Evolutionary conservation across 1,284 basidiomycete species (phyloP), one percentile per base, ranked within the genome.

Genomic region (Ganoderma sinense): DNA sequence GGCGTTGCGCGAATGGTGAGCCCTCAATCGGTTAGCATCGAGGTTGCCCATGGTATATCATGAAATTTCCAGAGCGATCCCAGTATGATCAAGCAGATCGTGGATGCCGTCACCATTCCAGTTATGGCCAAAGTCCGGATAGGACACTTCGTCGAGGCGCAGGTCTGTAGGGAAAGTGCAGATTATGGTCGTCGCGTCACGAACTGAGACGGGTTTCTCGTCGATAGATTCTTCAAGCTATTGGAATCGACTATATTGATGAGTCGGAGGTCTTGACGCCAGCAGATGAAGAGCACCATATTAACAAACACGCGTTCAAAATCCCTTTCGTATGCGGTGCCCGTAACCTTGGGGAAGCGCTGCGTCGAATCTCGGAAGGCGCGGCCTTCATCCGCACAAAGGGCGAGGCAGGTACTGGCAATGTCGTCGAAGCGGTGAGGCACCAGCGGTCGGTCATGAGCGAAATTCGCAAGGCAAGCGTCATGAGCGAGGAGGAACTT

Each of bases 231-330:
- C 85, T 99, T 41, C 96, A 99, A 88, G 89, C 91, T 26, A 88
- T 98, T 78, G 97, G 97, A 13, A 94, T 98, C 65, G 97, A 99
- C 84, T 99, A 99, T 83, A 98, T 99, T 76, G 98, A 99, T 82
- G 96, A 96, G 83, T 96, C 93, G 20, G 97, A 99, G 83, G 98
- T 99, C 62, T 87, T 99, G 69, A 98, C 98, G 0, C 96, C 96
- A 58, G 98, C 97, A 36, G 98, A 97, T 79, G 94, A 97, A 67
- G 91, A 95, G 77, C 86, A 89, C 80, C 84, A 84, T 81, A 92
- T 94, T 85, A 95, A 95, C 84, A 97, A 97, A 83, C 96, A 97
- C 82, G 85, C 87, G 36, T 97, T 93, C 88, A 97, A 96, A 82
- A 87, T 94, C n/a, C 94, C 94, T 8, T 94, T 94, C 71, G 93